Percentiles rank a stretch among this genome's conserved stretches.
These are phyloP conservation scores for Sporormia fimetaria DNA, from an alignment of 495 filamentous ascomycete genomes.

Conservation along the genomic window DNA sequence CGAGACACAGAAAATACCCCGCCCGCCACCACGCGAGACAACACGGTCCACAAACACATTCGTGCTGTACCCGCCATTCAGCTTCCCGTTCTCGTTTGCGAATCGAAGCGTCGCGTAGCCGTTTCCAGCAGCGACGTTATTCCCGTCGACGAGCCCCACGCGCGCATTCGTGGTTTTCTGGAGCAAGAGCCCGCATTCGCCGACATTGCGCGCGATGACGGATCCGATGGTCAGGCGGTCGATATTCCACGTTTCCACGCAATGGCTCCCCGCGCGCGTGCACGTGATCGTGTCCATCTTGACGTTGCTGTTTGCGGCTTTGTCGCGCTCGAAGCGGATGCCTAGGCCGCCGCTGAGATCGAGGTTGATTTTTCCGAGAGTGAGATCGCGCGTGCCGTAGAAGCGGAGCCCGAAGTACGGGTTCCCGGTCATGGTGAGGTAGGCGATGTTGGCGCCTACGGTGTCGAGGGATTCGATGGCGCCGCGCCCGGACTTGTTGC, in stretches of 20 bases:
- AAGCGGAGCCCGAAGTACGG: conserved; percentile 40
- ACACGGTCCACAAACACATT: conserved; percentile 38
- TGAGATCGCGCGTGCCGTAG: conserved; percentile 33
- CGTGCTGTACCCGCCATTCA: conserved; percentile 34
- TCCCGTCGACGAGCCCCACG: conserved; percentile 37
- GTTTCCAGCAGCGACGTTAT: conserved; percentile 36
- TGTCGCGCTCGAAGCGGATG: conserved; percentile 40
- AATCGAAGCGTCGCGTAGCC: conserved; percentile 40
- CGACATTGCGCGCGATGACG: conserved; percentile 37
- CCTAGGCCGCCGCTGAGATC: conserved; percentile 37
- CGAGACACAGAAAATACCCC: conserved; percentile 40
- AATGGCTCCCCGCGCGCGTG: conserved; percentile 37
- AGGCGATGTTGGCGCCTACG: conserved; percentile 34
- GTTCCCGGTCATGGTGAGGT: conserved; percentile 37
- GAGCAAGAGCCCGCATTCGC: conserved; percentile 37
- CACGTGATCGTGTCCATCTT: conserved; percentile 36
- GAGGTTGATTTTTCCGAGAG: conserved; percentile 36
- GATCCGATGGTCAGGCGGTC: conserved; percentile 34
- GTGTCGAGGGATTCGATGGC: conserved; percentile 36
- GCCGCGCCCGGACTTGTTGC: conserved; percentile 33
- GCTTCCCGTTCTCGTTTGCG: conserved; percentile 38
- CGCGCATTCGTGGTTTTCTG: conserved; percentile 36
- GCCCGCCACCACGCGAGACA: conserved; percentile 37
- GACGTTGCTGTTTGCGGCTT: conserved; percentile 35
- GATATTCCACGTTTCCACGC: conserved; percentile 41